Evolutionary conservation across 768 basidiomycete species (phyloP), one percentile per base, ranked within the genome.

Genomic region (Lactarius sp.): DNA sequence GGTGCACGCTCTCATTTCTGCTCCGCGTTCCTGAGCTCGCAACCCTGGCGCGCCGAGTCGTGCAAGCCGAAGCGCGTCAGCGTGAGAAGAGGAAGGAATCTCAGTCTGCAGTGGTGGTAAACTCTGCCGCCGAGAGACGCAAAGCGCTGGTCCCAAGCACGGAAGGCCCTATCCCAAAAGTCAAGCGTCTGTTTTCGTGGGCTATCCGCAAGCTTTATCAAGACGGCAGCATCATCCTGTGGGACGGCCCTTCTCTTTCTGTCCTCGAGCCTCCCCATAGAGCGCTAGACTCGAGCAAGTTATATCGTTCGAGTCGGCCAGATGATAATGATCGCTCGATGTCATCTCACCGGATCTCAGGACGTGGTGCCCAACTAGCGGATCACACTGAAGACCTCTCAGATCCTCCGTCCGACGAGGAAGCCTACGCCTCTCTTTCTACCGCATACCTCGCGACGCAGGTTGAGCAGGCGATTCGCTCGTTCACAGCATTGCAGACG

Each of bases 11-110:
- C 7, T 89, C 89, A 0, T 85, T 90, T 69, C 79, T 92, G 2
- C 83, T 88, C 7, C 86, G 90, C 52, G 86, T 92, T 0, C 88
- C 89, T 9, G 90, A 89, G 67, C 77, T 92, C 3, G 76, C 81
- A 0, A 76, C 82, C 13, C 77, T 92, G 60, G 88, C 89, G 5
- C 75, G 78, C 27, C 78, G 85, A 10, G 85, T 92, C 2, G 85
- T 87, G 12, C 76, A 81, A 49, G 83, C 85, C 2, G 88, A 88
- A 56, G 74, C 74, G 3, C 82, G 80, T 65, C 79, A 83, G 14
- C 78, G 83, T n/a, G 73, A 75, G 14, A 79, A 80, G 50, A 82
- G 80, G 22, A 80, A 80, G 58, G 74, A 36, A 75, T 49, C 54
- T 36, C 79, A 81, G 70, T 78, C 75, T 62, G 67, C 12, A 37